phyloP scores from a whole-genome alignment of 2,329 filamentous ascomycete species.

The Fusarium coicis region DNA sequence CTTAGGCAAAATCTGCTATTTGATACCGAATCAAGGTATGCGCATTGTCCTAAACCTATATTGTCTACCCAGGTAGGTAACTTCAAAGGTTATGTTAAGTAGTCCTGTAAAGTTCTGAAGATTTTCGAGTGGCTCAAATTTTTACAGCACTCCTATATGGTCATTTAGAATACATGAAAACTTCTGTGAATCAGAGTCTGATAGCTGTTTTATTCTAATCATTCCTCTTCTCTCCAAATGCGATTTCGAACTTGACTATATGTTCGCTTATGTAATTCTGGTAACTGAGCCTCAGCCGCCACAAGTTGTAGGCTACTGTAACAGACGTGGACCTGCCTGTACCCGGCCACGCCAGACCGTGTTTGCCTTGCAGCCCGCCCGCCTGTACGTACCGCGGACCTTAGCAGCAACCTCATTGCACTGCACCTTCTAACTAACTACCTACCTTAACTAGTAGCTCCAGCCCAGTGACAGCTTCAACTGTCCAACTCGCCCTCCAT shows the following conservation, averaged over 20 bases:
- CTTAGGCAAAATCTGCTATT: neutral
- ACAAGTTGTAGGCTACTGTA: slow-evolving; percentile 29
- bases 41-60: neutral
- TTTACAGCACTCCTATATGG: neutral
- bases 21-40: neutral
- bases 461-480: slow-evolving; percentile 35
- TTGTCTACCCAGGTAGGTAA: neutral
- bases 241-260: no score
- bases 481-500: slow-evolving; percentile 35
- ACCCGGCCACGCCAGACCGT: slow-evolving; percentile 53
- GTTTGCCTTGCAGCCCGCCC: slow-evolving; percentile 53
- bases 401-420: slow-evolving; percentile 27
- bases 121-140: no score
- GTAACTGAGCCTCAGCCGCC: slow-evolving; percentile 26
- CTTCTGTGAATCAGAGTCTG: neutral
- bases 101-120: neutral
- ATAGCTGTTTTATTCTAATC: neutral
- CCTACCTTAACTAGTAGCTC: slow-evolving; percentile 18
- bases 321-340: slow-evolving; percentile 37
- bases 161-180: neutral
- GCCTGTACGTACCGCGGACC: slow-evolving; percentile 40
- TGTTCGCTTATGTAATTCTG: neutral
- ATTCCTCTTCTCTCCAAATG: neutral
- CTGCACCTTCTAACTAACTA: slow-evolving; percentile 19
- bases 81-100: neutral